phyloP scores from a whole-genome alignment of 1,284 basidiomycete genomes.

The Trametes polyzona region DNA sequence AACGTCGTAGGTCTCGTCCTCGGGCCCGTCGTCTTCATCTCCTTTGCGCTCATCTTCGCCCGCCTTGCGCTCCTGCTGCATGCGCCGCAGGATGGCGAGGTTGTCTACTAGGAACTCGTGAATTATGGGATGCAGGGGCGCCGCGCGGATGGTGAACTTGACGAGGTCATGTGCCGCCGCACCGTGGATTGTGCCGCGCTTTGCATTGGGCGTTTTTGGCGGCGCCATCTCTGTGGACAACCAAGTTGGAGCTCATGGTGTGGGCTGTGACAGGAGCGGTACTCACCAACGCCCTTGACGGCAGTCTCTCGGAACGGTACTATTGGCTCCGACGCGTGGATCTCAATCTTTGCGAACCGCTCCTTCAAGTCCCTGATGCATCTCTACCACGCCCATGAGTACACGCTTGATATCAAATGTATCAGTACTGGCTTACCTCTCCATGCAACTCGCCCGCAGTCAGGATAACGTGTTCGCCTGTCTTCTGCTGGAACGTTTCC shows the following conservation, averaged over 20 bases:
- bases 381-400: slow-evolving; percentile 54
- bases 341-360: slow-evolving; percentile 91
- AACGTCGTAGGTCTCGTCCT: slow-evolving; percentile 46
- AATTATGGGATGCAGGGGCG: slow-evolving; percentile 74
- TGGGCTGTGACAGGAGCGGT: not conserved
- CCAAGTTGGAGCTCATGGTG: not conserved
- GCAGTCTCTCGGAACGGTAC: slow-evolving; percentile 98
- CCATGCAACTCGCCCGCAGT: slow-evolving; percentile 97
- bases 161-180: slow-evolving; percentile 74
- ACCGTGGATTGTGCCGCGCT: slow-evolving; percentile 81
- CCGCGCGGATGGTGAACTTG: slow-evolving; percentile 83
- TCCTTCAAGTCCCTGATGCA: slow-evolving; percentile 96
- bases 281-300: slow-evolving; percentile 73
- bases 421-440: slow-evolving; percentile 60
- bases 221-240: slow-evolving; percentile 83
- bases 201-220: slow-evolving; percentile 73
- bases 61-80: slow-evolving; percentile 52
- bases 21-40: slow-evolving; percentile 42
- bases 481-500: slow-evolving; percentile 95
- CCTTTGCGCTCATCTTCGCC: slow-evolving; percentile 38
- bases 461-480: slow-evolving; percentile 97
- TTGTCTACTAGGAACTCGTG: slow-evolving; percentile 82
- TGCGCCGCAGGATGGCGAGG: slow-evolving; percentile 55
- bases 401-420: not conserved
- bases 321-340: slow-evolving; percentile 93